phyloP scores from a whole-genome alignment of 1,284 basidiomycete species.

The Apiotrichum domesticum region DNA sequence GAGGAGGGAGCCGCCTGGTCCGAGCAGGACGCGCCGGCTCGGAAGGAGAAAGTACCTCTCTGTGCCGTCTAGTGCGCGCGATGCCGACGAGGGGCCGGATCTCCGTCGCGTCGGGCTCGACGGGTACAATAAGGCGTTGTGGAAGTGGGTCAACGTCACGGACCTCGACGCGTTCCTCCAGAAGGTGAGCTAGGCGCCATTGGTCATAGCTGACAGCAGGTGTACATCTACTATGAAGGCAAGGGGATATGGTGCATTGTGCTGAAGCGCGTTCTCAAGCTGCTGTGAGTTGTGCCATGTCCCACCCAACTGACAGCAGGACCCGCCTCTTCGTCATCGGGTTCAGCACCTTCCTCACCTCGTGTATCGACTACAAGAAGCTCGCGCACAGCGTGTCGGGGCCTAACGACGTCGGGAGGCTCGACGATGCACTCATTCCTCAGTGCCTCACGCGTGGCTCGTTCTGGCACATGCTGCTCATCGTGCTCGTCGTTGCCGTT shows the following conservation, averaged over 20 bases:
- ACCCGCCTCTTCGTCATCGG: conserved; percentile 95
- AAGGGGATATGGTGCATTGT: conserved; percentile 95
- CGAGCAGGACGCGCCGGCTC: background rate
- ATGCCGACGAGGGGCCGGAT: background rate
- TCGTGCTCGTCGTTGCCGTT: conserved; percentile 70
- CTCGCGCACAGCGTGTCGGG: conserved; percentile 50
- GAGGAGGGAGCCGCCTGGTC: background rate
- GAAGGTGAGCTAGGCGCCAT: conserved; percentile 55
- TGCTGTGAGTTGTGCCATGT: conserved; percentile 61
- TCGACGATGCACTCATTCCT: conserved; percentile 72
- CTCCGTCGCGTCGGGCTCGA: conserved; percentile 56
- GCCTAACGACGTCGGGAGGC: conserved; percentile 39
- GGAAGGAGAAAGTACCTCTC: conserved; percentile 13
- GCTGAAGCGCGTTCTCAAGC: conserved; percentile 75
- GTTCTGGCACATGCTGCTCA: conserved; percentile 56
- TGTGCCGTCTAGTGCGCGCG: conserved; percentile 1
- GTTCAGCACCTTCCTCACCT: conserved; percentile 91
- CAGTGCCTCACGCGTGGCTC: conserved; percentile 62
- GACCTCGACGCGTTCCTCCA: conserved; percentile 92
- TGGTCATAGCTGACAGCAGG: conserved; percentile 28
- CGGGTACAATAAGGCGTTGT: conserved; percentile 81
- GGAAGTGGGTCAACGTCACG: conserved; percentile 98
- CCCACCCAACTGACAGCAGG: conserved; percentile 49
- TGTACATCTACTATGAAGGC: conserved; percentile 88
- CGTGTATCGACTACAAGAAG: conserved; percentile 86